Evolutionary conservation across 176 grass and related monocot genomes (phyloP), one percentile per base, ranked within the genome.

Genomic region (Neostapfia colusana): DNA sequence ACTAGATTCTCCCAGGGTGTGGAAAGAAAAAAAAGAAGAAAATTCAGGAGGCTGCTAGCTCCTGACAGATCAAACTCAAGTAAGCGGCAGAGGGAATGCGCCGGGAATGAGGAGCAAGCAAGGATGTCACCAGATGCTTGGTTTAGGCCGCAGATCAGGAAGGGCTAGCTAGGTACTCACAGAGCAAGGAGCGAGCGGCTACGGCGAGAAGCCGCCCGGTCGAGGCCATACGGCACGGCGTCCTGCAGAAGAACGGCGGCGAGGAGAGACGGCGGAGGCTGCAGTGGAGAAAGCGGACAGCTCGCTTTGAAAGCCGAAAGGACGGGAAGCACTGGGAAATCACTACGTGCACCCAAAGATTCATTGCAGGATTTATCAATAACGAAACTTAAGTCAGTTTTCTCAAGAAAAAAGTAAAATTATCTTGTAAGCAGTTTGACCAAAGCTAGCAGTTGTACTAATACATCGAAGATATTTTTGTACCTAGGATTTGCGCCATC

Each of bases 181-280:
- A 87, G 34, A 87, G 50, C 67, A 45, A 65, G 67, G 59, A 87
- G 74, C 82, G 65, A 39, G 84, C 45, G 65, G 72, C 58, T 48
- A 50, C 79, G 67, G 59, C 66, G 49, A 65, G 50, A 34, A 87
- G 79, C 74, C 74, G 73, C 34, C 60, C 59, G 16, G 79, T 2
- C 21, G 66, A 58, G 25, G 46, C 79, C 85, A 82, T 82, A 20
- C 64, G 40, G 51, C 35, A 9, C 73, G 26, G 65, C 53, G 36
- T 63, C 38, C 59, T 1, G 75, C 26, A 58, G 61, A 31, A 8
- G 65, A 27, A 72, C 67, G 37, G 59, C 43, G 8, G 68, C 20
- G 28, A 9, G 41, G n/a, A 8, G 59, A 10, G 51, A 54, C 15
- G 74, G 58, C 58, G 58, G 9, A 25, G 57, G 57, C 27, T 21